These are phyloP conservation scores for Juglanconis juglandina DNA, from an alignment of 2,329 filamentous ascomycete species.

Conservation along the genomic window DNA sequence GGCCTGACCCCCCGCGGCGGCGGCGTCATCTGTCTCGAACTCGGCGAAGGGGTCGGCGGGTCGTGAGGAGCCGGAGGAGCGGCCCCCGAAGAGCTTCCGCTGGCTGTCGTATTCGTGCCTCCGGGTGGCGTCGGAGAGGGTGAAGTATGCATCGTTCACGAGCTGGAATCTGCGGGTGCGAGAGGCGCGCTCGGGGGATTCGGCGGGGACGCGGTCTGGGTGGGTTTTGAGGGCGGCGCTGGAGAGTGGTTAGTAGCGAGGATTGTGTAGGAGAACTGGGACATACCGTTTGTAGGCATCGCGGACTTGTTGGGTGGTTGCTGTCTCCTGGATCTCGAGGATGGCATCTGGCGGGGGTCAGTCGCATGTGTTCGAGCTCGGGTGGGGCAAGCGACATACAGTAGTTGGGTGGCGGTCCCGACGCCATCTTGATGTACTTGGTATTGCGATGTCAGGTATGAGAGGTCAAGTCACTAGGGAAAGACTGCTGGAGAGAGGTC, in stretches of 20 bases:
- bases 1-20: constrained; percentile 38
- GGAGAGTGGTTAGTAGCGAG: constrained; percentile 6
- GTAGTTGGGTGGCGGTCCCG: constrained; percentile 52
- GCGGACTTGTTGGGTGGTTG: constrained; percentile 78
- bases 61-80: constrained; percentile 37
- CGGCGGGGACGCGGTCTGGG: constrained; percentile 80
- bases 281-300: constrained; percentile 85
- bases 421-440: constrained; percentile 33
- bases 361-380: background rate
- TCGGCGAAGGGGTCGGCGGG: constrained; percentile 46
- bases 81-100: constrained; percentile 54
- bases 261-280: background rate
- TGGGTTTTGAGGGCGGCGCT: constrained; percentile 89
- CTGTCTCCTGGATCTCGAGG: constrained; percentile 69
- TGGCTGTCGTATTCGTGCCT: constrained; percentile 82
- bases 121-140: constrained; percentile 73
- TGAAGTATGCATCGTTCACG: constrained; percentile 43
- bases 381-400: constrained; percentile 39
- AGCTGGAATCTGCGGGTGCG: constrained; percentile 65
- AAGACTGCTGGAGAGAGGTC: background rate
- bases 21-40: constrained; percentile 36
- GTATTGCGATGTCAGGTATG: constrained; percentile 15
- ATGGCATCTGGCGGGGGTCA: constrained; percentile 57
- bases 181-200: constrained; percentile 75
- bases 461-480: background rate